These are phyloP conservation scores for Hanseniaspora valbyensis DNA, from an alignment of 805 yeast species.

Conservation along the genomic window DNA sequence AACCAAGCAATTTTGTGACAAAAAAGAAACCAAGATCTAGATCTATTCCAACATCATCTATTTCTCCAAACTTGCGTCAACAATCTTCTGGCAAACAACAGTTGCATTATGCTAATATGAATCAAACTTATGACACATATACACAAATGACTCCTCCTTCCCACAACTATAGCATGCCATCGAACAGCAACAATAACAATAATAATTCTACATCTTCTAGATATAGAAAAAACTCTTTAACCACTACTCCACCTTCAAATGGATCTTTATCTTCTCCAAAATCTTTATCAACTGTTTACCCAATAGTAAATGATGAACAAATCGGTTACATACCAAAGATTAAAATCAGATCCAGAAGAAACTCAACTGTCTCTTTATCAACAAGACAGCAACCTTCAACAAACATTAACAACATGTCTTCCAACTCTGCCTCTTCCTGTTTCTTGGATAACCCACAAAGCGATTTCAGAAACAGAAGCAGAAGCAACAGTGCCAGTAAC, in stretches of 20 bases:
- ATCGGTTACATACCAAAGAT: slow-evolving; percentile 30
- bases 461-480: slow-evolving; percentile 6
- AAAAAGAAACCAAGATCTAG: slow-evolving; percentile 1
- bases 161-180: background rate
- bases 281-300: slow-evolving; percentile 21
- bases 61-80: slow-evolving; percentile 13
- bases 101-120: background rate
- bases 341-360: slow-evolving; percentile 28
- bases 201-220: background rate
- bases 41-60: background rate
- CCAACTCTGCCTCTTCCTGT: background rate
- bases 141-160: background rate
- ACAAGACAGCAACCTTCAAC: slow-evolving; percentile 14
- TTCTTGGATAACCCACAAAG: slow-evolving; percentile 1
- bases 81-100: background rate
- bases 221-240: slow-evolving; percentile 10
- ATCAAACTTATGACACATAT: background rate
- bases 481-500: slow-evolving; percentile 8
- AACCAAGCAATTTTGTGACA: background rate
- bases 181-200: background rate
- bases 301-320: slow-evolving; percentile 22
- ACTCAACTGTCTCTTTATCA: slow-evolving; percentile 21
- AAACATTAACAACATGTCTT: background rate
- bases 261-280: slow-evolving; percentile 26
- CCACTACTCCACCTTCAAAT: slow-evolving; percentile 20